Evolutionary conservation across 1,139 yeast species (phyloP).

Genomic region (Yamadazyma dendronema): DNA sequence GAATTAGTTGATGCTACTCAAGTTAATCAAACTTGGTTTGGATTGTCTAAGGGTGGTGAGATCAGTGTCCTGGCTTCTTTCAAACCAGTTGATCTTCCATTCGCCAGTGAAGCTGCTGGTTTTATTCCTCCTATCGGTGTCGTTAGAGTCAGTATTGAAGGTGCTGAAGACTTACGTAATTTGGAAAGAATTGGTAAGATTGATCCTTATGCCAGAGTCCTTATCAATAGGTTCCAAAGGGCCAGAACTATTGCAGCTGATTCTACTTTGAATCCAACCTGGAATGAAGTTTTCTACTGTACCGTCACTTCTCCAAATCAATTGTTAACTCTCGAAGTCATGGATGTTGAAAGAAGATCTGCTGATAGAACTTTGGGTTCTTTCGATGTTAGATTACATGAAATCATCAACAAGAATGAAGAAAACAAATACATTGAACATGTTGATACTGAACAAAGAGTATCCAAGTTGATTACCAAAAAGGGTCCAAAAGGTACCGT

Average conservation of each 20-base stretch:
- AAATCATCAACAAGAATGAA: conserved; percentile 66
- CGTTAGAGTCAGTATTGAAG: conserved; percentile 67
- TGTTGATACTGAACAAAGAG: conserved; percentile 54
- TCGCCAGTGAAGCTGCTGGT: conserved; percentile 68
- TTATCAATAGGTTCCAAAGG: conserved; percentile 73
- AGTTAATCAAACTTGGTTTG: conserved; percentile 76
- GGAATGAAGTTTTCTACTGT: conserved; percentile 81
- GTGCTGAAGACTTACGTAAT: conserved; percentile 74
- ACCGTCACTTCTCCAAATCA: conserved; percentile 82
- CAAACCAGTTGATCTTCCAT: conserved; percentile 71
- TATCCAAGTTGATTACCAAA: conserved; percentile 61
- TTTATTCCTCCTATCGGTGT: conserved; percentile 94
- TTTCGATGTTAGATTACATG: conserved; percentile 65
- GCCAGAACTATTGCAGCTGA: conserved; percentile 75
- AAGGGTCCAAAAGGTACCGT: conserved; percentile 83
- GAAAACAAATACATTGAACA: conserved; percentile 64
- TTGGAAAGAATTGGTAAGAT: conserved; percentile 85
- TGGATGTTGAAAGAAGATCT: conserved; percentile 80
- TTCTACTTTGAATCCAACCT: conserved; percentile 73
- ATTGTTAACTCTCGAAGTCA: conserved; percentile 76
- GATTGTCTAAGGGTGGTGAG: conserved; percentile 69
- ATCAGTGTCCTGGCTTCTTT: conserved; percentile 67
- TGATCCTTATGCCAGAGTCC: conserved; percentile 85
- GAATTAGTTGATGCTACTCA: conserved; percentile 75
- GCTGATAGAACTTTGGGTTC: conserved; percentile 87